These are phyloP conservation scores for Phytophthora nicotianae DNA, from an alignment of 352 stramenopile genomes.

Conservation along the genomic window DNA sequence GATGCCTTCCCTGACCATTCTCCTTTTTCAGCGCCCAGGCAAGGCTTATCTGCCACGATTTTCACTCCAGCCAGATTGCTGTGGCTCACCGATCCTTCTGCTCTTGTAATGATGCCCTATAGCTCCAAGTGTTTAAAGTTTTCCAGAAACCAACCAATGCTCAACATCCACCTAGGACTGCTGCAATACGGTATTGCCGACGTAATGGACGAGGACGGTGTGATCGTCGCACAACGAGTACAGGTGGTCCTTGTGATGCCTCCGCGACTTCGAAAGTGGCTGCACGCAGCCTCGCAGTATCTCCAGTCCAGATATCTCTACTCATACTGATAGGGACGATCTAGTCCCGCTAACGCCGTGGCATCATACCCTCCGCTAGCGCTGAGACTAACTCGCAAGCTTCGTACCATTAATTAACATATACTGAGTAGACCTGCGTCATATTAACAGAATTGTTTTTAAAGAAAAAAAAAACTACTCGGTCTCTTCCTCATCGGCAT, in stretches of 20 bases:
- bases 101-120: constrained; percentile 4
- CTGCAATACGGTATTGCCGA: constrained; percentile 30
- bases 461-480: constrained; percentile 3
- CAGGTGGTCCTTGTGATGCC: constrained; percentile 27
- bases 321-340: constrained; percentile 8
- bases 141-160: constrained; percentile 11
- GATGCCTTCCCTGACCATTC: constrained; percentile 2
- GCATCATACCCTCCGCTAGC: constrained; percentile 6
- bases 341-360: neutral
- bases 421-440: neutral
- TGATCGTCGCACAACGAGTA: constrained; percentile 28
- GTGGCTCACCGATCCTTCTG: neutral
- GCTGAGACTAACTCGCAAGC: neutral
- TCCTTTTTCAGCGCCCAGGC: constrained; percentile 8
- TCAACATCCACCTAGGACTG: constrained; percentile 23
- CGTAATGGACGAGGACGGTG: constrained; percentile 27
- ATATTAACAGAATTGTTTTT: constrained; percentile 13
- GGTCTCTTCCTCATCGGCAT: constrained; percentile 15
- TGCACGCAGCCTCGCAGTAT: constrained; percentile 15
- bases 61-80: neutral
- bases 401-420: neutral
- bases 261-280: constrained; percentile 15
- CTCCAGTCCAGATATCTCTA: constrained; percentile 28
- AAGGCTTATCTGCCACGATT: constrained; percentile 2
- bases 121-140: constrained; percentile 1